Evolutionary conservation across 2,329 filamentous ascomycete species (phyloP), one percentile per base, ranked within the genome.

Genomic region (Cladosporium phlei): DNA sequence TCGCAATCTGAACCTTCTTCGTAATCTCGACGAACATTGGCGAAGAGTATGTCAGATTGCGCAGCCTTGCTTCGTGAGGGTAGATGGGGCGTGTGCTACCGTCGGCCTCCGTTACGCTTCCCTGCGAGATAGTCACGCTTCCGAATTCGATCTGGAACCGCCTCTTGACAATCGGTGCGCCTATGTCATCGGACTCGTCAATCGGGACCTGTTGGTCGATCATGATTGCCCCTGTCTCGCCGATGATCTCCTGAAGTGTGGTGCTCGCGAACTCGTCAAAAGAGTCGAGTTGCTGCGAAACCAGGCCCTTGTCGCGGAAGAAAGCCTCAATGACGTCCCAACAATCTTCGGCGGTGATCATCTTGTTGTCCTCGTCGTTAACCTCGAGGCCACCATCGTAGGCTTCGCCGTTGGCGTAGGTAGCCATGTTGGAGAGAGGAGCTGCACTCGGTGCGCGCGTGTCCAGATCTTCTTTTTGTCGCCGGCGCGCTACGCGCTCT

Each of bases 271-370:
- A 98, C 65, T 97, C 90, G 70, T 98, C 89, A 70, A 95, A 98
- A 0, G 94, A 98, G 66, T 97, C 91, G 53, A 97, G 83, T 73
- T 98, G 93, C 70, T 98, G 91, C 12, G 93, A 95, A 17, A 95
- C 93, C 24, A 98, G 78, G 61, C 93, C 91, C 71, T 97, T 98
- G 53, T 83, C 80, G 59, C 96, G 88, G 72, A 98, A 98, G 75
- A 96, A 97, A 8, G 93, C 86, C 47, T 87, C 89, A 66, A 98
- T 97, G 62, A 97, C 91, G 55, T 86, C 86, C 93, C 94, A 98
- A 75, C 89, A 96, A 71, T 98, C 94, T 73, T 97, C 93, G 51
- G 90, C 88, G 20, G 90, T 95, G 71, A 97, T 95, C 58, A 54
- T 51, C 48, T 53, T 55, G 30, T 50, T 46, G 29, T 59, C 58